Base-by-base conservation (phyloP, 2,329 filamentous ascomycete genomes). In the Pseudogymnoascus sp. region DNA sequence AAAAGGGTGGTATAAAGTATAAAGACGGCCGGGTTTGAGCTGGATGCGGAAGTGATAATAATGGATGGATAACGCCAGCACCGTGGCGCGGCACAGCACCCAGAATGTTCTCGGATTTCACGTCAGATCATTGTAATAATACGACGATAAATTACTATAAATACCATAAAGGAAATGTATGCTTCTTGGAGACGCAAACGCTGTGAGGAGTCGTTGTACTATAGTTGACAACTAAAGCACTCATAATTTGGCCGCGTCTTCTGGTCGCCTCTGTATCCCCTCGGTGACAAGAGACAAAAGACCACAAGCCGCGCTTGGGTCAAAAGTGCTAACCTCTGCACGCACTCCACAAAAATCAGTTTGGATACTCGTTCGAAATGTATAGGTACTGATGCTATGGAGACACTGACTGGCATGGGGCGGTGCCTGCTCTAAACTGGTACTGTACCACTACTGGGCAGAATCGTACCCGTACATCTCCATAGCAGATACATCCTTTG, bases 41-140 rank as follows among this genome's bases (percentile, higher is more conserved):
- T 56, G 50, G 50, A 56, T 56, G 47, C 47, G 26, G 50, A 56
- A 33, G 50, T 56, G 50, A 56, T 56, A 56, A 56, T 56, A 56
- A 56, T 56, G 50, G 50, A 56, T 21, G 16, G 50, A 56, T 33
- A 31, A 31, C 44, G 50, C 50, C 50, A 56, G 29, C 29, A 56
- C 47, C 26, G 47, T 56, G 47, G 47, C 47, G 47, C 47, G 47
- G 47, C 16, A 31, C n/a, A 56, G n/a, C 5, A 56, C 7, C 29
- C 50, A 56, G 50, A 31, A 56, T 56, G 50, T 56, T 56, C 29
- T 56, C 29, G 50, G 50, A 33, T 19, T 56, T 33, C 50, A 56
- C 29, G 14, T 53, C 24, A 33, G 7, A 56, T 19, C 31, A 31
- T 31, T 26, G 29, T 31, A 53, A 56, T 56, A 31, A 53, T 16